A percentile compares a stretch with the other conserved stretches of the same genome.
Evolutionary conservation across 2,329 filamentous ascomycete species (phyloP).

Genomic region (Eurotiales sp.): DNA sequence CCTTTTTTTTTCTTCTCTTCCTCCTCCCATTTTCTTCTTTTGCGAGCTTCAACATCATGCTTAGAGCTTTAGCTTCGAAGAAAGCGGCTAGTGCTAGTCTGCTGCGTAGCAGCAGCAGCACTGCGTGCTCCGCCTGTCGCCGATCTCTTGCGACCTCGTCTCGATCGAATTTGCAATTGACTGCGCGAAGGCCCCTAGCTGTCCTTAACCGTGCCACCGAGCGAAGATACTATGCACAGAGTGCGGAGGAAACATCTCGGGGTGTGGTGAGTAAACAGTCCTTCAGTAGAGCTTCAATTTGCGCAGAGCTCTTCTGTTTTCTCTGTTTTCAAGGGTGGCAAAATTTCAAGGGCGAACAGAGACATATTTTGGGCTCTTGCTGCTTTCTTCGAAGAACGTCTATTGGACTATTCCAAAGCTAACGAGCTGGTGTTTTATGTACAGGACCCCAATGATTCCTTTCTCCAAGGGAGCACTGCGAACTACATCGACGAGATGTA

Average conservation of each 20-base stretch:
- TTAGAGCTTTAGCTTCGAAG: slow-evolving; percentile 36
- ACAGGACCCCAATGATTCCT: slow-evolving; percentile 86
- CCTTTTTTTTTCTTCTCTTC: not conserved
- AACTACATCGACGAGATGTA: slow-evolving; percentile 99
- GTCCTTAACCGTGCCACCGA: slow-evolving; percentile 34
- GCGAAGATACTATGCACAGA: slow-evolving; percentile 55
- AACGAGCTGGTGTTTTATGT: slow-evolving; percentile 21
- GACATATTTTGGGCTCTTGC: not conserved
- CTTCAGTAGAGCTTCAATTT: slow-evolving; percentile 6
- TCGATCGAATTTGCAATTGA: slow-evolving; percentile 33
- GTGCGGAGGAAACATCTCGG: slow-evolving; percentile 56
- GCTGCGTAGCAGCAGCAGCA: slow-evolving; percentile 33
- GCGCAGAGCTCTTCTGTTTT: not conserved
- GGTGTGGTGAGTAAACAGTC: slow-evolving; percentile 53
- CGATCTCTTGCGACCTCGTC: slow-evolving; percentile 31
- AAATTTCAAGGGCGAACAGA: too few relatives aligned
- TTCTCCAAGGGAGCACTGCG: slow-evolving; percentile 92
- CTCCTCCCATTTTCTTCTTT: not conserved
- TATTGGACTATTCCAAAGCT: not conserved
- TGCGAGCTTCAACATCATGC: slow-evolving; percentile 24
- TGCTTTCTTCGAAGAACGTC: not conserved
- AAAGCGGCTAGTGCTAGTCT: slow-evolving; percentile 36
- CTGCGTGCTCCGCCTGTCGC: slow-evolving; percentile 28
- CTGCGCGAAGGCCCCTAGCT: slow-evolving; percentile 41
- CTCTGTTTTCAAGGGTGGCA: not conserved